A percentile compares a stretch with the other conserved stretches of the same genome.
Evolutionary conservation across 306 rosid genomes (phyloP).

Genomic region (Lathyrus oleraceus): DNA sequence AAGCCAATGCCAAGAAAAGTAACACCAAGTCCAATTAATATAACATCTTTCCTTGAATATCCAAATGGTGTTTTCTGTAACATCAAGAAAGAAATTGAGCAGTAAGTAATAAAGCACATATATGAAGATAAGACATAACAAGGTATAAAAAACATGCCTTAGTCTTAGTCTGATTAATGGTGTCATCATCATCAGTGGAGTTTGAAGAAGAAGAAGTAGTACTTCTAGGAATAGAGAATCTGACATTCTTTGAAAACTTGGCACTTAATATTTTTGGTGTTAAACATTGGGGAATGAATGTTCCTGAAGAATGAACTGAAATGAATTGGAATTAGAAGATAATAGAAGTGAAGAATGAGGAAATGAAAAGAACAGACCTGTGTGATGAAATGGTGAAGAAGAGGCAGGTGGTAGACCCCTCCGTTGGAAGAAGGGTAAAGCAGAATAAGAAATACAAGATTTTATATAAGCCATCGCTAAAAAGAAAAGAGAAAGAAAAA

Average conservation of each 20-base stretch:
- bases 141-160: constrained; percentile 48
- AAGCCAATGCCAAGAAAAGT: constrained; percentile 74
- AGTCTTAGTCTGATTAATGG: constrained; percentile 56
- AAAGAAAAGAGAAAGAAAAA: neutral
- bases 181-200: constrained; percentile 38
- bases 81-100: neutral
- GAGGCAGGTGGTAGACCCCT: neutral
- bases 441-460: neutral
- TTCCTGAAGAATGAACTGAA: constrained; percentile 44
- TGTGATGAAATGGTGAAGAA: neutral
- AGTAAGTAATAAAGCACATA: neutral
- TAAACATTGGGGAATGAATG: constrained; percentile 39
- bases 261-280: constrained; percentile 28
- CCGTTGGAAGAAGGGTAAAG: neutral
- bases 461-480: neutral
- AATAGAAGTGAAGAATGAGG: constrained; percentile 13
- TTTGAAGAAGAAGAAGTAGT: constrained; percentile 66
- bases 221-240: constrained; percentile 41
- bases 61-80: constrained; percentile 74
- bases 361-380: neutral
- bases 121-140: neutral
- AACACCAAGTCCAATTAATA: constrained; percentile 84
- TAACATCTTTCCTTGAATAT: constrained; percentile 89
- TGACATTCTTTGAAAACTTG: constrained; percentile 33
- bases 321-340: neutral